These are phyloP conservation scores for Aureobasidium namibiae DNA, from an alignment of 2,329 filamentous ascomycete genomes.

Conservation along the genomic window DNA sequence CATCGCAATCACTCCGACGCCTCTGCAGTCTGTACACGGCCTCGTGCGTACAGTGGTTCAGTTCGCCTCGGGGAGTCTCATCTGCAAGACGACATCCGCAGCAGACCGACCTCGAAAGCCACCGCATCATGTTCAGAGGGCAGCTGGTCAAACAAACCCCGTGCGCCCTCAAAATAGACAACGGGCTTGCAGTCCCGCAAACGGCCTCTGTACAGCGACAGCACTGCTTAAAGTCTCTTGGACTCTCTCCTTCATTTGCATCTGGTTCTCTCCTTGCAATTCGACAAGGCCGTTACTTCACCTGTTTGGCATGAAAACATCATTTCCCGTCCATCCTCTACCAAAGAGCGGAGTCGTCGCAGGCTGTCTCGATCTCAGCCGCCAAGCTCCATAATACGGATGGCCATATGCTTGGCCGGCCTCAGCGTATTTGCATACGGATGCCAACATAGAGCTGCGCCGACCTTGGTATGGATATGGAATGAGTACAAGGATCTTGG, in stretches of 20 bases:
- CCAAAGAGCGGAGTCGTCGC: not conserved
- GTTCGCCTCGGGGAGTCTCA: not conserved
- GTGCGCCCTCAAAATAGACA: conserved; percentile 3
- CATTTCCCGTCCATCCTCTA: not conserved
- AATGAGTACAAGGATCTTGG: not conserved
- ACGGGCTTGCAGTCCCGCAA: conserved; percentile 11
- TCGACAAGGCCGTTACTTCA: conserved; percentile 1
- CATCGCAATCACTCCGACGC: not conserved
- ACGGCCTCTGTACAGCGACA: conserved; percentile 10
- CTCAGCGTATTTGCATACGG: not conserved
- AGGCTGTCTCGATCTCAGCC: not conserved
- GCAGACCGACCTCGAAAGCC: not conserved
- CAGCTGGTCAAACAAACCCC: not conserved
- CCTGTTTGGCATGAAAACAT: conserved; percentile 10
- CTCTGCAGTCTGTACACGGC: not conserved
- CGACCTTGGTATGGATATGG: conserved; percentile 2
- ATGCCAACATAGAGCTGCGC: not conserved
- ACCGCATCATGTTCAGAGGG: not conserved
- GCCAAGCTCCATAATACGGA: conserved; percentile 2
- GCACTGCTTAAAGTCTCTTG: conserved; percentile 11
- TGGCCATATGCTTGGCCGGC: not conserved
- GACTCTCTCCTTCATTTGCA: not conserved
- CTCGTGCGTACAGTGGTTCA: not conserved
- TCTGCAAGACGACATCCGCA: not conserved
- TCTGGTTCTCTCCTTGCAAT: not conserved